Base-by-base conservation (phyloP, 192 early-diverging fungal genomes). In the Linderina pennispora region DNA sequence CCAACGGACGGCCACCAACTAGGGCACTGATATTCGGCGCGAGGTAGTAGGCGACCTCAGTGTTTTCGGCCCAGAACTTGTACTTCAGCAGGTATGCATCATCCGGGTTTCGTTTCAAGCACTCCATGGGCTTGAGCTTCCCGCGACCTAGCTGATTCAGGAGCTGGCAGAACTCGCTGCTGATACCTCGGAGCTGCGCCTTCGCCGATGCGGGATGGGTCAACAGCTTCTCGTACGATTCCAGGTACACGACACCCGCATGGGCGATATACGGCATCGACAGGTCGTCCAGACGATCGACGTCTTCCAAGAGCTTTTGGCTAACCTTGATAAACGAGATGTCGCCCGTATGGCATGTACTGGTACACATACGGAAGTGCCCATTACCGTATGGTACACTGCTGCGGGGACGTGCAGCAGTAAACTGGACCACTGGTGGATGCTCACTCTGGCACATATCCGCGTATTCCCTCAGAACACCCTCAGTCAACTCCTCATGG, bases 21-120 rank as follows among this genome's bases (percentile, higher is more conserved):
- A 72, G 53, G 22, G 61, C 46, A 53, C 68, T 64, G n/a, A 72
- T 42, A 31, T 72, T 72, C 4, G 68, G 68, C 2, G 68, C 68
- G 19, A 72, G 22, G 41, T 63, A 45, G 36, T 64, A 72, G 43
- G 45, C 48, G 13, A 72, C 55, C 45, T 72, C 53, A 32, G 55
- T 60, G 19, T 51, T 51, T 21, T 45, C 48, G 19, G 52, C 36
- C 3, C 25, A 36, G 39, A 72, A 72, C 20, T 53, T 50, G 37
- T 60, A 64, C 23, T 51, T 46, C 37, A 60, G 48, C 10, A 64
- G 17, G 25, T 43, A 26, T 18, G 58, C 34, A 21, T 53, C 50
- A 5, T 50, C 56, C 3, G 44, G 48, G 32, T 48, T 43, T 25
- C 45, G 49, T 25, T 59, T 47, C 33, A 64, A 9, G n/a, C 62